These are phyloP conservation scores for Boechera divaricarpa DNA, from an alignment of 345 rosid species.

Conservation along the genomic window DNA sequence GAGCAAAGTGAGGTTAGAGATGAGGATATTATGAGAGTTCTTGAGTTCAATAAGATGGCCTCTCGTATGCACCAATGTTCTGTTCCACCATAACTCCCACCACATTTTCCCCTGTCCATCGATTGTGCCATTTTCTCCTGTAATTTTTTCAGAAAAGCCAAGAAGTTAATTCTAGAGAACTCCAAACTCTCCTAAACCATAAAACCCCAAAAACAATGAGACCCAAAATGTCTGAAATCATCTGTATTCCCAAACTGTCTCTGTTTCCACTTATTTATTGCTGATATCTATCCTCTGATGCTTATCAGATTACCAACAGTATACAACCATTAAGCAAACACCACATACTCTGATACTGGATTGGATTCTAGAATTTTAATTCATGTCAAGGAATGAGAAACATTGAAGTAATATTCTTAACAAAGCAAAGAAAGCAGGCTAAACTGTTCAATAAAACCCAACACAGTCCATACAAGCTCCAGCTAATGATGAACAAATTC, in stretches of 20 bases:
- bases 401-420: neutral
- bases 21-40: slow-evolving; percentile 78
- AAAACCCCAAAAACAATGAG: neutral
- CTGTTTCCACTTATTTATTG: neutral
- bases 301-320: slow-evolving; percentile 1
- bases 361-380: neutral
- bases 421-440: slow-evolving; percentile 20
- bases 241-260: neutral
- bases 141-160: neutral
- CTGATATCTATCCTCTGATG: slow-evolving; percentile 3
- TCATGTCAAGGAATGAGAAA: slow-evolving; percentile 22
- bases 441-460: neutral
- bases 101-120: slow-evolving; percentile 98
- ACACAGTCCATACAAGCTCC: neutral
- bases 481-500: slow-evolving; percentile 5
- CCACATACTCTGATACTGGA: neutral
- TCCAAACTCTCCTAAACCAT: neutral
- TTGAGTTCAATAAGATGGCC: slow-evolving; percentile 90
- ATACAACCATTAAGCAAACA: neutral
- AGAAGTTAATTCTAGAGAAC: neutral
- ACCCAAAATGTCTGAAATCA: neutral
- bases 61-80: slow-evolving; percentile 84
- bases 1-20: slow-evolving; percentile 80
- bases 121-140: slow-evolving; percentile 91
- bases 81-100: slow-evolving; percentile 99